A percentile compares a stretch with the other conserved stretches of the same genome.
These are phyloP conservation scores for Kodamaea fungicola DNA, from an alignment of 1,139 yeast genomes.

Conservation along the genomic window DNA sequence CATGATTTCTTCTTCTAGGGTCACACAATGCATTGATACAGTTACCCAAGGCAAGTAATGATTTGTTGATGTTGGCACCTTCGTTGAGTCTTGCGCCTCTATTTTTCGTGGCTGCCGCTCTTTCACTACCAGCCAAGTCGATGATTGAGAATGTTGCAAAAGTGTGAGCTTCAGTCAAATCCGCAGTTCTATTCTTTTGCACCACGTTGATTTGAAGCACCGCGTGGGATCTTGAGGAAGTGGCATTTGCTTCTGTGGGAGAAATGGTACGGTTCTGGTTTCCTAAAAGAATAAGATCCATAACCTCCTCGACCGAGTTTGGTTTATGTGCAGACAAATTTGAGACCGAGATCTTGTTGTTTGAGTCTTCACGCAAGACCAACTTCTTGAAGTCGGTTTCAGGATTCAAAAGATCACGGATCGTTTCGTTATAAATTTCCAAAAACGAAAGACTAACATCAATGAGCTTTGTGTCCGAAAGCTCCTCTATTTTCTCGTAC, in stretches of 20 bases:
- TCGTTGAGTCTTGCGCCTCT: slow-evolving; percentile 77
- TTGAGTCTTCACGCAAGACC: slow-evolving; percentile 68
- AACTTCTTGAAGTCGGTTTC: slow-evolving; percentile 44
- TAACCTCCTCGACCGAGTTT: slow-evolving; percentile 65
- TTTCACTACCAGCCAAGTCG: slow-evolving; percentile 91
- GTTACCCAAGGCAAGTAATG: slow-evolving; percentile 84
- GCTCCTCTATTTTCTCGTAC: slow-evolving; percentile 54
- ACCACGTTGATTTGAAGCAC: slow-evolving; percentile 77
- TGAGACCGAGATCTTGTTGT: slow-evolving; percentile 66
- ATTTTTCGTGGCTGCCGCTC: slow-evolving; percentile 87
- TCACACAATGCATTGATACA: slow-evolving; percentile 92
- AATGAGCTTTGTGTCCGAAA: slow-evolving; percentile 52
- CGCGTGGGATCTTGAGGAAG: slow-evolving; percentile 91
- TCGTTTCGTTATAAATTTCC: slow-evolving; percentile 88
- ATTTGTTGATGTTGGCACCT: slow-evolving; percentile 90
- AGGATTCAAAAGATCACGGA: slow-evolving; percentile 71
- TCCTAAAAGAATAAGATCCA: slow-evolving; percentile 73
- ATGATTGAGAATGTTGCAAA: slow-evolving; percentile 82
- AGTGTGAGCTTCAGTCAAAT: slow-evolving; percentile 62
- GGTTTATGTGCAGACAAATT: slow-evolving; percentile 70
- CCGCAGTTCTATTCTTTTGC: slow-evolving; percentile 61
- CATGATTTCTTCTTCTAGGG: slow-evolving; percentile 62
- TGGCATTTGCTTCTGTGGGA: slow-evolving; percentile 87
- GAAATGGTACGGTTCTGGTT: slow-evolving; percentile 76
- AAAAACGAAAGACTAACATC: slow-evolving; percentile 70